Percentiles rank a stretch among this genome's conserved stretches.
phyloP scores from a whole-genome alignment of 2,329 filamentous ascomycete genomes.

The Beauveria caledonica region DNA sequence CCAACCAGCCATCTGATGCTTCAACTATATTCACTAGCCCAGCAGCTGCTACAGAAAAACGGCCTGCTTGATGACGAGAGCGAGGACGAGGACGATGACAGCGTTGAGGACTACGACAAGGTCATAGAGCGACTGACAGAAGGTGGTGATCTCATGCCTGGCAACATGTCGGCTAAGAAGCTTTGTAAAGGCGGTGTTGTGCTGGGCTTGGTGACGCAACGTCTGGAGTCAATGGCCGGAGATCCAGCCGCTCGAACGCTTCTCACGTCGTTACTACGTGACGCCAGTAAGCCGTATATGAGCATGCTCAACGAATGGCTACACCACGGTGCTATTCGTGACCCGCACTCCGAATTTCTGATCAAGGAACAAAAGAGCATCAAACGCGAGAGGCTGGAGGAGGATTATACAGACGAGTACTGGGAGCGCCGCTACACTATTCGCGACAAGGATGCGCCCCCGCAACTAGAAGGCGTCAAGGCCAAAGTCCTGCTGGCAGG shows the following conservation, averaged over 20 bases:
- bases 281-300: conserved; percentile 93
- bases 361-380: conserved; percentile 96
- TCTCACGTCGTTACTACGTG: conserved; percentile 72
- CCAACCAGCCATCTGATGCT: conserved; percentile 85
- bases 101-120: conserved; percentile 80
- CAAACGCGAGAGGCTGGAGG: conserved; percentile 77
- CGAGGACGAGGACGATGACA: conserved; percentile 62
- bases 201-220: conserved; percentile 76
- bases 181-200: conserved; percentile 96
- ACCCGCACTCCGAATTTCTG: conserved; percentile 88
- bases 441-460: conserved; percentile 81
- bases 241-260: conserved; percentile 81
- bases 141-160: conserved; percentile 71
- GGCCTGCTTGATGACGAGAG: conserved; percentile 75
- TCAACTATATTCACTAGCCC: conserved; percentile 79
- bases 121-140: conserved; percentile 85
- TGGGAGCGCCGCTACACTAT: conserved; percentile 98
- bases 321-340: conserved; percentile 89
- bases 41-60: conserved; percentile 83
- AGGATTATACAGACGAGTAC: conserved; percentile 98
- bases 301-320: conserved; percentile 98
- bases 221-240: conserved; percentile 83
- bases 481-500: conserved; percentile 92
- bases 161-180: conserved; percentile 76
- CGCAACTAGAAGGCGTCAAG: conserved; percentile 82